Evolutionary conservation across 176 grass and related monocot genomes (phyloP).

Genomic region (Eleusine indica): DNA sequence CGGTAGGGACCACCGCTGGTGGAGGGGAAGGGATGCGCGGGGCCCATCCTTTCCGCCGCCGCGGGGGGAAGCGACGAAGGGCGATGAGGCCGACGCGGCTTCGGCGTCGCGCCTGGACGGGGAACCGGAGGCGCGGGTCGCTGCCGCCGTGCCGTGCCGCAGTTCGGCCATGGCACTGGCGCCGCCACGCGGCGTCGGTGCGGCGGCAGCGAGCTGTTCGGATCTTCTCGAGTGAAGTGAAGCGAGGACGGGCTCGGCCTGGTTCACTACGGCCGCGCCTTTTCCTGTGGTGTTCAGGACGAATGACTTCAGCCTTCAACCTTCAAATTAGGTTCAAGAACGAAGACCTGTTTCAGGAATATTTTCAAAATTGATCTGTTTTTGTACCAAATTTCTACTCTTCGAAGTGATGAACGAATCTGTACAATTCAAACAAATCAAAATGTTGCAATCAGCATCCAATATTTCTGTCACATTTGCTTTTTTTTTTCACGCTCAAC

Average conservation of each 20-base stretch:
- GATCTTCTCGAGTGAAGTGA: conserved; percentile 9
- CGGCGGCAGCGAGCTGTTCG: not conserved
- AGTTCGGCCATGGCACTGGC: conserved; percentile 76
- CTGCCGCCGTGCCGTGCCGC: conserved; percentile 68
- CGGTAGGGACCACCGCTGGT: conserved; percentile 47
- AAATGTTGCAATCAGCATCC: not conserved
- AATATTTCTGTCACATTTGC: not conserved
- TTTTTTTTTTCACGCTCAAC: too few relatives aligned
- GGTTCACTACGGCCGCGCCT: not conserved
- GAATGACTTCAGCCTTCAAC: not conserved
- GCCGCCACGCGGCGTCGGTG: not conserved
- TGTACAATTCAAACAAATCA: not conserved
- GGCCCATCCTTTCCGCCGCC: conserved; percentile 46
- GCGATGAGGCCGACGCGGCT: conserved; percentile 36
- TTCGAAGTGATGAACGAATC: not conserved
- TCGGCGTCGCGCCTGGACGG: conserved; percentile 65
- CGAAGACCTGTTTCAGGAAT: not conserved
- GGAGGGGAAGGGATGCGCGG: conserved; percentile 41
- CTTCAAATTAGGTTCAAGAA: not conserved
- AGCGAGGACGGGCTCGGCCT: not conserved
- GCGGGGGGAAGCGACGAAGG: conserved; percentile 51
- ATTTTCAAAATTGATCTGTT: not conserved
- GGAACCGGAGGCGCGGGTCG: conserved; percentile 46
- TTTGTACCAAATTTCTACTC: not conserved
- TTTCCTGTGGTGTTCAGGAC: not conserved